A percentile compares a stretch with the other conserved stretches of the same genome.
Conservation (phyloP, 2,329 filamentous ascomycete species). For the Phialemoniopsis sp. region DNA sequence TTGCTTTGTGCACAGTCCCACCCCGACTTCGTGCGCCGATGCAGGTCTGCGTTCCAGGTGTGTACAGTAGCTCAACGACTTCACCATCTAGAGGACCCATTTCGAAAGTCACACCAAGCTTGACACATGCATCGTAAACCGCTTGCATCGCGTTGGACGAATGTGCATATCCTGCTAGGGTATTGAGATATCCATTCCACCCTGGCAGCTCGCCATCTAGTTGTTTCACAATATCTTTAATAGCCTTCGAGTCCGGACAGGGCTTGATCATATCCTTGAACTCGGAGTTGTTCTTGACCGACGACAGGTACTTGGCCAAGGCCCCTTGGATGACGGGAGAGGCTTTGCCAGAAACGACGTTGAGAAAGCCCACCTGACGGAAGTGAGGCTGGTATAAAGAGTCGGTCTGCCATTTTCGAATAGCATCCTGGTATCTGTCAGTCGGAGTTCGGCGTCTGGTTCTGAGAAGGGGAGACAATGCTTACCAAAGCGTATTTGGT, state of each 20-base stretch:
- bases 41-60: conserved; percentile 7
- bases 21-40: conserved; percentile 15
- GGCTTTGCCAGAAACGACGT: conserved; percentile 41
- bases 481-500: conserved; percentile 46
- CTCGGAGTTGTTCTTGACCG: conserved; percentile 30
- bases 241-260: conserved; percentile 29
- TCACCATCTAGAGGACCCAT: conserved; percentile 27
- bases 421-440: no score
- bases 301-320: conserved; percentile 34
- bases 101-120: conserved; percentile 24
- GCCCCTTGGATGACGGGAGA: conserved; percentile 42
- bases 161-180: conserved; percentile 52
- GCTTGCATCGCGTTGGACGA: conserved; percentile 45
- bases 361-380: conserved; percentile 39
- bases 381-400: conserved; percentile 50
- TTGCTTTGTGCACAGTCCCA: no score
- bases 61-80: conserved; percentile 33
- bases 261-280: conserved; percentile 31
- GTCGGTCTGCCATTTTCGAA: conserved; percentile 44
- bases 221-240: conserved; percentile 40
- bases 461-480: conserved; percentile 10
- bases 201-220: conserved; percentile 41
- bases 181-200: conserved; percentile 58
- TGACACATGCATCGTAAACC: conserved; percentile 35
- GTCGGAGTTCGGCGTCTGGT: not conserved